These are phyloP conservation scores for Salvia miltiorrhiza DNA, from an alignment of 257 asterid species.

Conservation along the genomic window DNA sequence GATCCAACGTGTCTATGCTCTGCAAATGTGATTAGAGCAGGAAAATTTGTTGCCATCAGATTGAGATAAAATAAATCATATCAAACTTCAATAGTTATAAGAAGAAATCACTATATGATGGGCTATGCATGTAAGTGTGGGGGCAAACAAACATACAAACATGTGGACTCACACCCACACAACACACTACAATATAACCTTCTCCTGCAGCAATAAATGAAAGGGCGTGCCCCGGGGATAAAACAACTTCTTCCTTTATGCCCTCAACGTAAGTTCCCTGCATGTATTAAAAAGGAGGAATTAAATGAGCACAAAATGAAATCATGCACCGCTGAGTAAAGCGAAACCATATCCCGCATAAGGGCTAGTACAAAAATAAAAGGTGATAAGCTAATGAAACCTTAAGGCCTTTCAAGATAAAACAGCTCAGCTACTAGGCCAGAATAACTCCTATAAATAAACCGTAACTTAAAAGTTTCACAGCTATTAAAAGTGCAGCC, in stretches of 20 bases:
- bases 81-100: neutral
- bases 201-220: slow-evolving; percentile 90
- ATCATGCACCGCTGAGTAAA: neutral
- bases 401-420: neutral
- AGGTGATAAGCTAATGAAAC: neutral
- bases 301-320: slow-evolving; percentile 20
- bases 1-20: slow-evolving; percentile 99
- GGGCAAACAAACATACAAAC: slow-evolving; percentile 17
- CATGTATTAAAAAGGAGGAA: slow-evolving; percentile 19
- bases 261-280: slow-evolving; percentile 99
- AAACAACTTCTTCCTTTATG: slow-evolving; percentile 89
- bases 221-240: slow-evolving; percentile 91
- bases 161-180: neutral
- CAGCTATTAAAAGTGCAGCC: slow-evolving; percentile 1
- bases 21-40: slow-evolving; percentile 32
- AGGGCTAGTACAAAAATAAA: neutral
- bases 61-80: neutral
- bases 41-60: slow-evolving; percentile 18
- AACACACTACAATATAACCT: slow-evolving; percentile 33
- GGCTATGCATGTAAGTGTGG: slow-evolving; percentile 3
- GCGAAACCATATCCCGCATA: slow-evolving; percentile 6
- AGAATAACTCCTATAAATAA: neutral
- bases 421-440: slow-evolving; percentile 17
- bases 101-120: neutral
- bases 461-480: neutral